These are phyloP conservation scores for Amniculicola lignicola DNA, from an alignment of 495 filamentous ascomycete genomes.

Conservation along the genomic window DNA sequence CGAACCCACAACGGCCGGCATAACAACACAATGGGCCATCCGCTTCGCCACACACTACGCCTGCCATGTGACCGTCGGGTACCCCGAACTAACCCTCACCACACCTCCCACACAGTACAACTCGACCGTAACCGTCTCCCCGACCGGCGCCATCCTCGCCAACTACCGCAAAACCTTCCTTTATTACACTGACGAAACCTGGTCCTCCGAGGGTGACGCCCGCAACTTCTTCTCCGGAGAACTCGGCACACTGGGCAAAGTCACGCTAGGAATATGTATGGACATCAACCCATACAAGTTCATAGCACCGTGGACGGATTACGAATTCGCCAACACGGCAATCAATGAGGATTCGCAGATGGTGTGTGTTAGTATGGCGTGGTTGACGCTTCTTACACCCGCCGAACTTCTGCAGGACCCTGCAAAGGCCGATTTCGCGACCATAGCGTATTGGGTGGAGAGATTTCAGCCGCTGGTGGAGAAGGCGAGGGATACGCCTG, in stretches of 20 bases:
- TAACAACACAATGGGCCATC: slow-evolving; percentile 75
- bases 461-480: slow-evolving; percentile 71
- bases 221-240: slow-evolving; percentile 58
- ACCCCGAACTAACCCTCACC: slow-evolving; percentile 60
- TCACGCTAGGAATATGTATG: slow-evolving; percentile 88
- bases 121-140: slow-evolving; percentile 74
- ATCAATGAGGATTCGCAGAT: slow-evolving; percentile 64
- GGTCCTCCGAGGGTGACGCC: slow-evolving; percentile 72
- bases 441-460: slow-evolving; percentile 86
- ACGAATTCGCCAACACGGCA: slow-evolving; percentile 81
- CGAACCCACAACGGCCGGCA: slow-evolving; percentile 72
- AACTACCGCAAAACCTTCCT: slow-evolving; percentile 90
- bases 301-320: slow-evolving; percentile 69
- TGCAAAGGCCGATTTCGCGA: slow-evolving; percentile 69
- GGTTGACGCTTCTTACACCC: slow-evolving; percentile 60
- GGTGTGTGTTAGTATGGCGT: slow-evolving; percentile 84
- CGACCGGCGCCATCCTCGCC: slow-evolving; percentile 64
- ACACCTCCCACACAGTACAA: slow-evolving; percentile 61
- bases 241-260: slow-evolving; percentile 44
- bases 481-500: slow-evolving; percentile 52
- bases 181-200: slow-evolving; percentile 88
- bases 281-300: slow-evolving; percentile 81
- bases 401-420: slow-evolving; percentile 46
- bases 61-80: slow-evolving; percentile 84
- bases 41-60: slow-evolving; percentile 65